Evolutionary conservation across 441 rosid species (phyloP).

Genomic region (Gossypium schwendimanii): DNA sequence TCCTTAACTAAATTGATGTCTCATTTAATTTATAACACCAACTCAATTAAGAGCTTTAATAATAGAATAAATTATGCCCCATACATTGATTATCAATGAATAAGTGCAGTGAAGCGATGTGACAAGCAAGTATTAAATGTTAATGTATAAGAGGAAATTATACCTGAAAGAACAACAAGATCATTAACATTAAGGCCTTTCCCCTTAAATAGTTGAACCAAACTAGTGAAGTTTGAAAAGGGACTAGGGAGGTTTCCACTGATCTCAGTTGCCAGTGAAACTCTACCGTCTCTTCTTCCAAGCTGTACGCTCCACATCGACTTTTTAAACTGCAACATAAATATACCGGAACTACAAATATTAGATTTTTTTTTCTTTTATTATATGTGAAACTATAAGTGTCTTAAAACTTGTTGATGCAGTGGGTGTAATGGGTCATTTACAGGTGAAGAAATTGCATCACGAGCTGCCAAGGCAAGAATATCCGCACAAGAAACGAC

Average conservation of each 20-base stretch:
- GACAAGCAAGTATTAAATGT: too few relatives aligned
- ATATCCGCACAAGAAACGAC: constrained; percentile 63
- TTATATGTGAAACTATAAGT: neutral
- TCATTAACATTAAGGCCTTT: constrained; percentile 47
- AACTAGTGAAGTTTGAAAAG: constrained; percentile 37
- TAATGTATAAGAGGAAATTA: neutral
- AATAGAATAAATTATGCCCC: too few relatives aligned
- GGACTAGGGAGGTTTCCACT: constrained; percentile 42
- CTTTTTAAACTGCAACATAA: constrained; percentile 29
- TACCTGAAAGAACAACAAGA: constrained; percentile 67
- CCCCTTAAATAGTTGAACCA: constrained; percentile 33
- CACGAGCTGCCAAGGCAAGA: constrained; percentile 51
- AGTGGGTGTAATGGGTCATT: neutral
- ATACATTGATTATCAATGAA: too few relatives aligned
- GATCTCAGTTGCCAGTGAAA: constrained; percentile 43
- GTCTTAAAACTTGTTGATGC: neutral
- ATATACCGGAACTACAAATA: neutral
- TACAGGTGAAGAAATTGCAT: constrained; percentile 42
- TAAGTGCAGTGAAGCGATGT: too few relatives aligned
- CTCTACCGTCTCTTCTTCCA: constrained; percentile 57
- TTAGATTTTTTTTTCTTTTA: too few relatives aligned
- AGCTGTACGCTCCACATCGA: constrained; percentile 51
- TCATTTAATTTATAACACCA: too few relatives aligned
- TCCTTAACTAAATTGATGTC: too few relatives aligned
- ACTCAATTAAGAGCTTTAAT: too few relatives aligned